Percentiles rank a stretch among this genome's conserved stretches.
phyloP scores from a whole-genome alignment of 345 rosid species.

The Jatropha curcas region DNA sequence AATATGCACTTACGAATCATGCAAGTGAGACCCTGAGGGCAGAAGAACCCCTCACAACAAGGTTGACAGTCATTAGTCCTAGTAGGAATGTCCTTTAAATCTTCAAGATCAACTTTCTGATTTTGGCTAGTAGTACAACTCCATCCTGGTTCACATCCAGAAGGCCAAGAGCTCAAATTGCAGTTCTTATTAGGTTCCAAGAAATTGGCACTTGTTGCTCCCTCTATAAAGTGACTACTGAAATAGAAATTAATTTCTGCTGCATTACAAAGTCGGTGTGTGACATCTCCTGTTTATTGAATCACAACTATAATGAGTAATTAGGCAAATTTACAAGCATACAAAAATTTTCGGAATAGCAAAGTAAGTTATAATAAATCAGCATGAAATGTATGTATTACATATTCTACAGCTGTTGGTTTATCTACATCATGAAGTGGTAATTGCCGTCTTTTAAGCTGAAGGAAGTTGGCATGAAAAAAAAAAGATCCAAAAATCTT shows the following conservation, averaged over 20 bases:
- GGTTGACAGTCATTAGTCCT: conserved; percentile 71
- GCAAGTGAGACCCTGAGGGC: conserved; percentile 90
- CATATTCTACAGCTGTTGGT: neutral
- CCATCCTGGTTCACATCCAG: conserved; percentile 97
- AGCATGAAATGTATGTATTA: neutral
- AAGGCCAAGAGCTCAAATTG: conserved; percentile 68
- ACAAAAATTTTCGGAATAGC: neutral
- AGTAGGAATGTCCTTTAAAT: conserved; percentile 48
- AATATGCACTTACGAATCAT: conserved; percentile 75
- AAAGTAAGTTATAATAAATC: neutral
- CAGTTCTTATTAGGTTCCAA: conserved; percentile 71
- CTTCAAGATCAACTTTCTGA: conserved; percentile 43
- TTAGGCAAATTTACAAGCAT: neutral
- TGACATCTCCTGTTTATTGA: conserved; percentile 58
- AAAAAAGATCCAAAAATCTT: neutral
- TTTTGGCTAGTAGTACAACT: conserved; percentile 51
- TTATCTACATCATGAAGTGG: neutral
- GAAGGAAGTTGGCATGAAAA: neutral
- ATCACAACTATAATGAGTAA: conserved; percentile 16
- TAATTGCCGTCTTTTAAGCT: neutral
- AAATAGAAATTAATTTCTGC: conserved; percentile 80
- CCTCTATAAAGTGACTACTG: conserved; percentile 42
- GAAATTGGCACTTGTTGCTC: conserved; percentile 32
- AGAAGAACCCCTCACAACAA: conserved; percentile 97
- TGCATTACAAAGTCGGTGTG: conserved; percentile 66